These are phyloP conservation scores for Obba rivulosa DNA, from an alignment of 768 basidiomycete genomes.

Conservation along the genomic window DNA sequence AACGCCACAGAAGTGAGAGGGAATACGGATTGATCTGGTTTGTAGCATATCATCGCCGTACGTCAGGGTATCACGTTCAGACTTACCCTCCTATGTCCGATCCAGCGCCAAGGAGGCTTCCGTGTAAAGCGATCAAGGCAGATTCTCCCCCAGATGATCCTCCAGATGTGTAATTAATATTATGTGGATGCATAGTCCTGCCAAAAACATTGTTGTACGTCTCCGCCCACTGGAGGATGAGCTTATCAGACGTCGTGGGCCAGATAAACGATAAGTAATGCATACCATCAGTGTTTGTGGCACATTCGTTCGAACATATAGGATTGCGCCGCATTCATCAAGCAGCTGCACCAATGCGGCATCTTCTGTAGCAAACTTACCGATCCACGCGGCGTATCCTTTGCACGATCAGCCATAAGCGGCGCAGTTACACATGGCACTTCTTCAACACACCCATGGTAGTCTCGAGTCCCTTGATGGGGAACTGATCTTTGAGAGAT, in stretches of 20 bases:
- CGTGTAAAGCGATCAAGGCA: conserved; percentile 55
- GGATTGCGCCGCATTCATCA: conserved; percentile 42
- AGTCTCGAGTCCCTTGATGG: conserved; percentile 54
- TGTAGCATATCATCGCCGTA: conserved; percentile 19
- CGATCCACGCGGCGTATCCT: conserved; percentile 52
- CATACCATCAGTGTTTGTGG: conserved; percentile 30
- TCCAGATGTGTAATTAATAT: conserved; percentile 27
- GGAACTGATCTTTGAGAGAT: conserved; percentile 27
- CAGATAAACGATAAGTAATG: no score
- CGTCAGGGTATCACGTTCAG: conserved; percentile 4
- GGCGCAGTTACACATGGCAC: not conserved
- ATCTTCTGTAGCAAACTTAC: conserved; percentile 37
- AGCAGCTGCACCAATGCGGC: conserved; percentile 45
- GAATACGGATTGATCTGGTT: conserved; percentile 61
- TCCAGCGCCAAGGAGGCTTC: conserved; percentile 56
- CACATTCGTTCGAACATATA: conserved; percentile 13
- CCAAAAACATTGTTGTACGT: conserved; percentile 33
- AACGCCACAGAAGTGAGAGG: conserved; percentile 55
- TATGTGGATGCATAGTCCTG: conserved; percentile 36
- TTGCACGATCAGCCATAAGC: not conserved
- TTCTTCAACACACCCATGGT: conserved; percentile 33
- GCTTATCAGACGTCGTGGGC: no score
- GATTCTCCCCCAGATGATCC: conserved; percentile 86
- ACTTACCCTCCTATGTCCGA: conserved; percentile 73
- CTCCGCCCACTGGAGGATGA: conserved; percentile 42